These are phyloP conservation scores for Kockovaella imperatae DNA, from an alignment of 768 basidiomycete genomes.

Conservation along the genomic window DNA sequence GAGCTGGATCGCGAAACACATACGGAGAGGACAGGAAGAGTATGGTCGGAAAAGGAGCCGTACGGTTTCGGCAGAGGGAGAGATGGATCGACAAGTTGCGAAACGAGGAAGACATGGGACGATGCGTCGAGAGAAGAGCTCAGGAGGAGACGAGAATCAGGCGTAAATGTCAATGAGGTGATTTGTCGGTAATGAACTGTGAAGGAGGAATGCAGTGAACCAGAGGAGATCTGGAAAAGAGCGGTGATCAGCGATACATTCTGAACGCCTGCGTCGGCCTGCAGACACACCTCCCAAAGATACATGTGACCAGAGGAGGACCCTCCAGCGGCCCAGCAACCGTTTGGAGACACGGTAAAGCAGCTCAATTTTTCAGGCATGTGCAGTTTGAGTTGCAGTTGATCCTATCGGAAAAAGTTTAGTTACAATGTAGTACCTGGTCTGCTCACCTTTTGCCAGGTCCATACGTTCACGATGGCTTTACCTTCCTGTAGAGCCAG, in stretches of 20 bases:
- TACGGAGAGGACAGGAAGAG: constrained; percentile 77
- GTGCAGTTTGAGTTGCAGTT: constrained; percentile 74
- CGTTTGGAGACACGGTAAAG: constrained; percentile 63
- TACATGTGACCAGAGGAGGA: constrained; percentile 82
- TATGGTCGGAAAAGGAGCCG: constrained; percentile 80
- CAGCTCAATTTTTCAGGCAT: constrained; percentile 83
- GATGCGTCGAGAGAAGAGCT: constrained; percentile 87
- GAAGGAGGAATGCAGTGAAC: constrained; percentile 82
- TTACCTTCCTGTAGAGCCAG: constrained; percentile 82
- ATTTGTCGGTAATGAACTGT: constrained; percentile 93
- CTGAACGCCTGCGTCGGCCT: background rate
- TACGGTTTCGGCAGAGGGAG: constrained; percentile 58
- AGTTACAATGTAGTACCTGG: constrained; percentile 1
- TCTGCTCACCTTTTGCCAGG: constrained; percentile 73
- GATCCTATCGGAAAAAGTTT: constrained; percentile 56
- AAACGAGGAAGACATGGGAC: constrained; percentile 58
- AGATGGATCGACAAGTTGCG: constrained; percentile 30
- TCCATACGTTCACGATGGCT: constrained; percentile 78
- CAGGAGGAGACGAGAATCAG: constrained; percentile 68
- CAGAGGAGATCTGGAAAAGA: constrained; percentile 67
- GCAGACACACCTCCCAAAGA: constrained; percentile 84
- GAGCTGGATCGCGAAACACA: constrained; percentile 67
- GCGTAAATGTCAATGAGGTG: constrained; percentile 71
- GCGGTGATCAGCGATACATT: background rate
- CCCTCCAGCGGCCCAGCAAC: constrained; percentile 76